phyloP scores from a whole-genome alignment of 2,329 filamentous ascomycete species.

The Fusarium sp. region DNA sequence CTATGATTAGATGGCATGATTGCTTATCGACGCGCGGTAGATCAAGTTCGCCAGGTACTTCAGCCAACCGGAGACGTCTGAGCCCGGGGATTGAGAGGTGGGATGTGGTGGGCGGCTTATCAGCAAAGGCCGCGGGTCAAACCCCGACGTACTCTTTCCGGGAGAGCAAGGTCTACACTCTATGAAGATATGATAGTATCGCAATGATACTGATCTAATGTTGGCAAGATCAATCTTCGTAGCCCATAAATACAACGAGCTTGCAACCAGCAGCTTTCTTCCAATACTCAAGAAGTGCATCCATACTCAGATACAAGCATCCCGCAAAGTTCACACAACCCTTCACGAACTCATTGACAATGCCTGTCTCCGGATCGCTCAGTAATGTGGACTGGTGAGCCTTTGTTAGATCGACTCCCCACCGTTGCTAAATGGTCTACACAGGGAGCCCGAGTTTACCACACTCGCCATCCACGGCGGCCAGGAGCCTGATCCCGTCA shows the following conservation, averaged over 20 bases:
- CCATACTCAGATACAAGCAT: background rate
- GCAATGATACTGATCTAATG: background rate
- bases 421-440: background rate
- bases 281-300: background rate
- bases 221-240: background rate
- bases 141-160: background rate
- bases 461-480: background rate
- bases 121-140: background rate
- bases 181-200: background rate
- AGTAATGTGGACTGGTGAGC: background rate
- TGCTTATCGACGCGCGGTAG: background rate
- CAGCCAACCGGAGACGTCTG: background rate
- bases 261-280: background rate
- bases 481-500: background rate
- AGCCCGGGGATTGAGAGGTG: background rate
- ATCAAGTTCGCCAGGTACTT: background rate
- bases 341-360: background rate
- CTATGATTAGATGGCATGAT: background rate
- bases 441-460: background rate
- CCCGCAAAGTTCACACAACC: background rate
- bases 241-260: background rate
- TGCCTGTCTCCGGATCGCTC: background rate
- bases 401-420: background rate
- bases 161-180: background rate
- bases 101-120: background rate